Conservation (phyloP, 257 asterid genomes). For the Cordia subcordata region DNA sequence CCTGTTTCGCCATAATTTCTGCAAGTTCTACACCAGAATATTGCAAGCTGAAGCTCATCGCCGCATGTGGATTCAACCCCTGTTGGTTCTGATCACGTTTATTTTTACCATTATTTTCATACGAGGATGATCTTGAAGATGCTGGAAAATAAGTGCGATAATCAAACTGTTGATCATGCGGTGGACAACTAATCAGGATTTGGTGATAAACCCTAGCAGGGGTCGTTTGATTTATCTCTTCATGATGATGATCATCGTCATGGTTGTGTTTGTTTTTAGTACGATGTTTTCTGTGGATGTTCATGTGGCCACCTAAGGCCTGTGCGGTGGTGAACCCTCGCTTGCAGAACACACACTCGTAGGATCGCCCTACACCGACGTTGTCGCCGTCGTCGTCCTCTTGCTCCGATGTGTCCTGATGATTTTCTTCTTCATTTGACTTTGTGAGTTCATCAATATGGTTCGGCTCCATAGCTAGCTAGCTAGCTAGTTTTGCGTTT, state of each 20-base stretch:
- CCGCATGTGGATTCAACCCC: conserved; percentile 22
- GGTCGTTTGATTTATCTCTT: no score
- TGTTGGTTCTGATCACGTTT: conserved; percentile 2
- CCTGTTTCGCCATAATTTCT: neutral
- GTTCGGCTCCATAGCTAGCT: neutral
- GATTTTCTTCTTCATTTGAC: conserved; percentile 11
- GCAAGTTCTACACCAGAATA: conserved; percentile 11
- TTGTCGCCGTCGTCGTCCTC: conserved; percentile 3
- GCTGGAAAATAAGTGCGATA: no score
- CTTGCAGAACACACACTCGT: conserved; percentile 32
- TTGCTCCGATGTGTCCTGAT: no score
- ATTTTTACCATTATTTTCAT: conserved; percentile 1
- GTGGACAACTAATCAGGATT: no score
- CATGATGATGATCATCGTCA: no score
- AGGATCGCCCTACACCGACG: conserved; percentile 10
- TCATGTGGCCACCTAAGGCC: conserved; percentile 38
- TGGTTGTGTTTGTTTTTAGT: conserved; percentile 12
- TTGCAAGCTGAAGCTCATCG: conserved; percentile 40
- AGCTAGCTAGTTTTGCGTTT: no score
- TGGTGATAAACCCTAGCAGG: no score
- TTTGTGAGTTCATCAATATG: conserved; percentile 2
- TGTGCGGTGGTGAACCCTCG: conserved; percentile 37
- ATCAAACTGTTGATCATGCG: no score
- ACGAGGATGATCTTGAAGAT: no score
- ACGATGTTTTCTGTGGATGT: conserved; percentile 28